Base-by-base conservation (phyloP, 1,139 yeast genomes). In the Taphrina wiesneri region DNA sequence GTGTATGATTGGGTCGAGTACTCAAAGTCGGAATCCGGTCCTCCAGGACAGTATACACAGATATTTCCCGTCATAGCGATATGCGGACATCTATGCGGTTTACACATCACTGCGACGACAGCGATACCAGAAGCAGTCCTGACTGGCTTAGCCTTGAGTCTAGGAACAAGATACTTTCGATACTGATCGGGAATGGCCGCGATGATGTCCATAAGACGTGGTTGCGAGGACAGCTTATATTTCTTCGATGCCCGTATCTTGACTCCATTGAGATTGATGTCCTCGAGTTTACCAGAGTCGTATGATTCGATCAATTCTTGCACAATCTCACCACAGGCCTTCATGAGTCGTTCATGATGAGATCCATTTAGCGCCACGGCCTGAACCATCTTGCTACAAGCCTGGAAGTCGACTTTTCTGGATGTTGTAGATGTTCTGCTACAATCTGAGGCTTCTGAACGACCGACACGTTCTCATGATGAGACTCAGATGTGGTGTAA, bases 31-130 rank as follows among this genome's bases (percentile, higher is more conserved):
- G 96, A 88, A 76, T 93, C 99, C 1, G 99, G 99, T 0, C 99
- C 99, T 68, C 99, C 99, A 3, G 99, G 99, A 79, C 99, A 93
- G 76, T 93, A 68, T 17, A 93, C 99, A 81, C 99, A 93, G 70
- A 93, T 93, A 74, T 93, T 93, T 69, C 99, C 99, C 0, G 99
- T 93, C 76, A 93, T 95, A 36, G 99, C 98, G 74, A 93, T 95
- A 77, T 93, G 99, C 36, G 99, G 99, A 78, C 99, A 93, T 79
- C 99, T 83, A 77, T 93, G 99, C 2, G 99, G 99, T 76, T 93
- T 95, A 79, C 98, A 93, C 98, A 95, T 93, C 43, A 95, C 98
- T 0, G 99, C 99, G 61, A 93, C 99, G 25, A 93, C 99, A 5
- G 99, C 99, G 68, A 93, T 95, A 80, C 72, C 99, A 11, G 97